Evolutionary conservation across 2,329 filamentous ascomycete species (phyloP).

Genomic region (Diplodia corticola): DNA sequence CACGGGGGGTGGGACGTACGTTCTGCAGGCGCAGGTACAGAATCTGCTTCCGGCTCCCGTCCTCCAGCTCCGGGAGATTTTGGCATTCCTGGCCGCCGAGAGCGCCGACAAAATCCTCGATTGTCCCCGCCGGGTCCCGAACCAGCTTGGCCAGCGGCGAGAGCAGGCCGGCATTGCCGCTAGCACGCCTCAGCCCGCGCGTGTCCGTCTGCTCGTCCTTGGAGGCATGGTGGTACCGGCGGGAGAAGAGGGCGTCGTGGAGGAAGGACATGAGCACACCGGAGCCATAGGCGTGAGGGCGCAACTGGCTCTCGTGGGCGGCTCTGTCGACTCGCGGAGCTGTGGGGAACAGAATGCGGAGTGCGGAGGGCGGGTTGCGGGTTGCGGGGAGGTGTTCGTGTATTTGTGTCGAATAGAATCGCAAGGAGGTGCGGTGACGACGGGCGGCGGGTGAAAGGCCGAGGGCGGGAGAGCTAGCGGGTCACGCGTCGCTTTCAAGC

Average conservation of each 20-base stretch:
- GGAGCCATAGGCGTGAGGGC: constrained; percentile 15
- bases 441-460: constrained; percentile 7
- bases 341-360: constrained; percentile 14
- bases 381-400: constrained; percentile 15
- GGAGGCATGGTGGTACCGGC: constrained; percentile 15
- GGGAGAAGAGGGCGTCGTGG: constrained; percentile 22
- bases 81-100: constrained; percentile 41
- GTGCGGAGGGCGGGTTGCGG: neutral
- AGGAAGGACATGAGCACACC: constrained; percentile 23
- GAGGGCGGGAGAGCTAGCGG: neutral
- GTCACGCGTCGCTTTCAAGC: constrained; percentile 12
- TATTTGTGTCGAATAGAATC: constrained; percentile 20
- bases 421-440: constrained; percentile 13
- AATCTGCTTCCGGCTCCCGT: constrained; percentile 55
- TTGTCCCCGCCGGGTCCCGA: constrained; percentile 35
- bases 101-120: constrained; percentile 28
- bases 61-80: neutral
- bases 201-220: neutral
- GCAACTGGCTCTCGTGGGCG: neutral
- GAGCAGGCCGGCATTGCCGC: constrained; percentile 32
- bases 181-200: constrained; percentile 1
- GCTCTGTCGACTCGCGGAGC: constrained; percentile 1
- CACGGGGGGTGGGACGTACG: constrained; percentile 49
- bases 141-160: constrained; percentile 39
- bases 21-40: constrained; percentile 65